Percentiles rank a stretch among this genome's conserved stretches.
phyloP scores from a whole-genome alignment of 2,329 filamentous ascomycete species.

The Phyllosticta paracitricarpa region DNA sequence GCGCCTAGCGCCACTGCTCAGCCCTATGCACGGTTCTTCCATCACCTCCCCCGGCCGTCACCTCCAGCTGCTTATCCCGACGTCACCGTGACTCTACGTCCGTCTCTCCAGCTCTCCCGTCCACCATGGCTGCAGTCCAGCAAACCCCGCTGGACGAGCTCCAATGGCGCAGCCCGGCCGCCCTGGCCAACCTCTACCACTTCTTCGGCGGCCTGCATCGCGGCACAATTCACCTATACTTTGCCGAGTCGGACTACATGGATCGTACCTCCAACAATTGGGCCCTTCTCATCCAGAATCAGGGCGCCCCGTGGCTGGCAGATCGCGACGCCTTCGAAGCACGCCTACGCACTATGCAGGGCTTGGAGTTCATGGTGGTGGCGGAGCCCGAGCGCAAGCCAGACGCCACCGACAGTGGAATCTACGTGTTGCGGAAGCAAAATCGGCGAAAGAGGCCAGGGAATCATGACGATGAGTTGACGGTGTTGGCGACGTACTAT shows the following conservation, averaged over 20 bases:
- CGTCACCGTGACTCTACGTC: slow-evolving; percentile 10
- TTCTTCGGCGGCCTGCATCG: slow-evolving; percentile 5
- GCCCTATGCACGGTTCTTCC: slow-evolving; percentile 1
- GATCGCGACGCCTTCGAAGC: slow-evolving; percentile 49
- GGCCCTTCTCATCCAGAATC: slow-evolving; percentile 40
- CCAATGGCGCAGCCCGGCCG: slow-evolving; percentile 19
- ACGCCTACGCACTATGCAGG: slow-evolving; percentile 43
- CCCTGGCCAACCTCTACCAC: slow-evolving; percentile 14
- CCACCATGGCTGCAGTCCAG: slow-evolving; percentile 19
- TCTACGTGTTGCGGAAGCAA: slow-evolving; percentile 55
- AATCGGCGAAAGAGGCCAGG: slow-evolving; percentile 19
- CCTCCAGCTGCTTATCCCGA: neutral
- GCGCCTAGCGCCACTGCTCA: neutral
- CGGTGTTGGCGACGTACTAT: slow-evolving; percentile 49
- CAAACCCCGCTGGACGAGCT: slow-evolving; percentile 24
- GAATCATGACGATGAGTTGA: slow-evolving; percentile 43
- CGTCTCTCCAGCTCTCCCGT: neutral
- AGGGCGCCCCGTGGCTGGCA: slow-evolving; percentile 38
- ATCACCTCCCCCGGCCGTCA: neutral
- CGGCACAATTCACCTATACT: slow-evolving; percentile 48
- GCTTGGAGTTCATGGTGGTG: slow-evolving; percentile 50
- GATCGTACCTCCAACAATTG: slow-evolving; percentile 50
- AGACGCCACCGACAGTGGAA: slow-evolving; percentile 33
- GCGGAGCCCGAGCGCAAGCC: slow-evolving; percentile 45
- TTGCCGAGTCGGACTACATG: slow-evolving; percentile 54